phyloP scores from a whole-genome alignment of 805 yeast genomes.

The Jamesozyma piceae region DNA sequence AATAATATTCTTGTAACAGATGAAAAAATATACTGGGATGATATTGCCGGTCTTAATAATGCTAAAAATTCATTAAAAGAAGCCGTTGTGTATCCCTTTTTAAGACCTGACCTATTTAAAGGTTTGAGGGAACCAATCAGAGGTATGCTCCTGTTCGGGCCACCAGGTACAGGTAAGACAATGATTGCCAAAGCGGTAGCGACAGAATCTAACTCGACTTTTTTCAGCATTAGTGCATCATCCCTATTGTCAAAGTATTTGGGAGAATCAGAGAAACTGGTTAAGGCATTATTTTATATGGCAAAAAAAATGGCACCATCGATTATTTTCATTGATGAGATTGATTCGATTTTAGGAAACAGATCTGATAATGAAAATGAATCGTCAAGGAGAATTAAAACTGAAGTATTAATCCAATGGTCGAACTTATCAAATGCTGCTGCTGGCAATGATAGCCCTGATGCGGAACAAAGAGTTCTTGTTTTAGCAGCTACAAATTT shows the following conservation, averaged over 20 bases:
- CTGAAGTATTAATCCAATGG: slow-evolving; percentile 94
- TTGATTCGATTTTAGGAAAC: slow-evolving; percentile 78
- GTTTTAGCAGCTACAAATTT: slow-evolving; percentile 91
- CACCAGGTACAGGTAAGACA: slow-evolving; percentile 98
- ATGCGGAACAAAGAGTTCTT: slow-evolving; percentile 55
- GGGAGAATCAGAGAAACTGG: slow-evolving; percentile 92
- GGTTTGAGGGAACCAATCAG: slow-evolving; percentile 93
- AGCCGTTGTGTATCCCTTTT: slow-evolving; percentile 91
- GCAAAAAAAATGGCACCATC: slow-evolving; percentile 88
- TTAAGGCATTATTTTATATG: slow-evolving; percentile 74
- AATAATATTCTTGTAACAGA: slow-evolving; percentile 86
- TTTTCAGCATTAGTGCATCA: slow-evolving; percentile 86
- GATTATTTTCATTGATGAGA: slow-evolving; percentile 91
- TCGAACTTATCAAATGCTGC: slow-evolving; percentile 85
- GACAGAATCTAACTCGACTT: slow-evolving; percentile 88
- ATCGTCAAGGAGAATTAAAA: slow-evolving; percentile 82
- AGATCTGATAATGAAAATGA: slow-evolving; percentile 78
- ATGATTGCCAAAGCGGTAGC: slow-evolving; percentile 98
- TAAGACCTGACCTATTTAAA: slow-evolving; percentile 84
- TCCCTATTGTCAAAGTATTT: slow-evolving; percentile 68
- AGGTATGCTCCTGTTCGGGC: slow-evolving; percentile 94
- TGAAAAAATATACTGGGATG: slow-evolving; percentile 93
- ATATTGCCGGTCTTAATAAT: slow-evolving; percentile 81
- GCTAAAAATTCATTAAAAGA: slow-evolving; percentile 88
- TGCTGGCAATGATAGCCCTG: slow-evolving; percentile 34